Evolutionary conservation across 192 early-diverging fungal species (phyloP).

Genomic region (Entomortierella parvispora): DNA sequence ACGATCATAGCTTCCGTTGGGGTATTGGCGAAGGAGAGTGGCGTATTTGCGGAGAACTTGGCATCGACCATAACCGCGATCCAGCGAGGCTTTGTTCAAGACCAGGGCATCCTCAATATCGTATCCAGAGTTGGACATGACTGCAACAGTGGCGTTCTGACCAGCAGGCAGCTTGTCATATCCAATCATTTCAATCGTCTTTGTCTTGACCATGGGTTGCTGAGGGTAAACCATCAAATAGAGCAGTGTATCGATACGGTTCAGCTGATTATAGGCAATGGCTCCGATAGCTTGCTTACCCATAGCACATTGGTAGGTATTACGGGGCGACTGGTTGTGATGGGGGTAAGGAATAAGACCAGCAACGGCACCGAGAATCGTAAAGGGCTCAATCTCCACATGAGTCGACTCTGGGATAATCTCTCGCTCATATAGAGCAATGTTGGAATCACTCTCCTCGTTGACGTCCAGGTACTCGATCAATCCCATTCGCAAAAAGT

Average conservation of each 20-base stretch:
- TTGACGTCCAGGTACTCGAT: slow-evolving; percentile 98
- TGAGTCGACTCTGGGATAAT: slow-evolving; percentile 91
- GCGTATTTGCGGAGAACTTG: slow-evolving; percentile 92
- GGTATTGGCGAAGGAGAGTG: slow-evolving; percentile 87
- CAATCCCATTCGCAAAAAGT: slow-evolving; percentile 89
- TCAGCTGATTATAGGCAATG: slow-evolving; percentile 94
- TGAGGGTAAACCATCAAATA: slow-evolving; percentile 97
- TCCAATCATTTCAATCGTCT: slow-evolving; percentile 97
- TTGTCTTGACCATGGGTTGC: slow-evolving; percentile 98
- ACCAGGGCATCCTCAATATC: slow-evolving; percentile 99
- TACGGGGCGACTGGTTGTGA: slow-evolving; percentile 98
- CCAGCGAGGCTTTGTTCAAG: slow-evolving; percentile 91
- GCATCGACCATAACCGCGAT: slow-evolving; percentile 96
- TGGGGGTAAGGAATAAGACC: slow-evolving; percentile 98
- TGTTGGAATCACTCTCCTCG: slow-evolving; percentile 96
- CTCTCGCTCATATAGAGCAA: slow-evolving; percentile 90
- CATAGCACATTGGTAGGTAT: slow-evolving; percentile 99
- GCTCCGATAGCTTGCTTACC: slow-evolving; percentile 99
- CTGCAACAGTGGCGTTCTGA: slow-evolving; percentile 93
- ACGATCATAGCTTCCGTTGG: slow-evolving; percentile 88
- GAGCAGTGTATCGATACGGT: slow-evolving; percentile 93
- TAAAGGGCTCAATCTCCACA: slow-evolving; percentile 96
- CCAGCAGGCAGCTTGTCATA: slow-evolving; percentile 93
- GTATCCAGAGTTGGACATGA: slow-evolving; percentile 98
- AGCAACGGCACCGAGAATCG: slow-evolving; percentile 95